Percentiles rank a stretch among this genome's conserved stretches.
Evolutionary conservation across 78 protist species (phyloP).

Genomic region (Cyanophora paradoxa): DNA sequence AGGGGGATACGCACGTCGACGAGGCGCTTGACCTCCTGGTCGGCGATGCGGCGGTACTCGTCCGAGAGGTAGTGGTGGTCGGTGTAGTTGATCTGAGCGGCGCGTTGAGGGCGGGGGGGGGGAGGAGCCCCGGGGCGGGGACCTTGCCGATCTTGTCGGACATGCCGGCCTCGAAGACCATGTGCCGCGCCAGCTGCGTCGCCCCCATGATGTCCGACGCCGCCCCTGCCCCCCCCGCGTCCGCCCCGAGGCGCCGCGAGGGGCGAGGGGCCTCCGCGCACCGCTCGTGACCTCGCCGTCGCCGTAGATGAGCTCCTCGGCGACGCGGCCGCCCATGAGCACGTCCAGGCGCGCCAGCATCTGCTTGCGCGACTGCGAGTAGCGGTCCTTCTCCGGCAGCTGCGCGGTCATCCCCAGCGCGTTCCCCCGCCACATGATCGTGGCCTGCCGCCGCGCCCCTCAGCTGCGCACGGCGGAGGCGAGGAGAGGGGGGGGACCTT

Average conservation of each 20-base stretch:
- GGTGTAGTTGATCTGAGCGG: too few species aligned
- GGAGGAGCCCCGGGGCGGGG: too few species aligned
- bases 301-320: slow-evolving; percentile 84
- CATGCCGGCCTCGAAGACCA: slow-evolving; percentile 72
- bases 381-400: slow-evolving; percentile 53
- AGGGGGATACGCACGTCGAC: background rate
- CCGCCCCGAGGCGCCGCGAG: too few species aligned
- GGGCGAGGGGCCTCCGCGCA: slow-evolving; percentile 43
- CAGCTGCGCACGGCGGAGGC: too few species aligned
- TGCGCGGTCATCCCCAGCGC: slow-evolving; percentile 27
- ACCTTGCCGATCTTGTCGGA: slow-evolving; percentile 42
- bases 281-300: slow-evolving; percentile 58
- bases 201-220: slow-evolving; percentile 39
- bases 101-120: too few species aligned
- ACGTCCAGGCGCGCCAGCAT: slow-evolving; percentile 63
- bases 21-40: slow-evolving; percentile 11
- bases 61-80: too few species aligned
- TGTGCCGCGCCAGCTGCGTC: slow-evolving; percentile 46
- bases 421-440: slow-evolving; percentile 67
- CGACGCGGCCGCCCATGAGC: slow-evolving; percentile 86
- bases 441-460: too few species aligned
- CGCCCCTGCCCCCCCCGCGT: too few species aligned
- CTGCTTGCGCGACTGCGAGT: slow-evolving; percentile 42
- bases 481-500: too few species aligned
- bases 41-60: too few species aligned